phyloP scores from a whole-genome alignment of 495 filamentous ascomycete genomes.

The Penicillium herquei region DNA sequence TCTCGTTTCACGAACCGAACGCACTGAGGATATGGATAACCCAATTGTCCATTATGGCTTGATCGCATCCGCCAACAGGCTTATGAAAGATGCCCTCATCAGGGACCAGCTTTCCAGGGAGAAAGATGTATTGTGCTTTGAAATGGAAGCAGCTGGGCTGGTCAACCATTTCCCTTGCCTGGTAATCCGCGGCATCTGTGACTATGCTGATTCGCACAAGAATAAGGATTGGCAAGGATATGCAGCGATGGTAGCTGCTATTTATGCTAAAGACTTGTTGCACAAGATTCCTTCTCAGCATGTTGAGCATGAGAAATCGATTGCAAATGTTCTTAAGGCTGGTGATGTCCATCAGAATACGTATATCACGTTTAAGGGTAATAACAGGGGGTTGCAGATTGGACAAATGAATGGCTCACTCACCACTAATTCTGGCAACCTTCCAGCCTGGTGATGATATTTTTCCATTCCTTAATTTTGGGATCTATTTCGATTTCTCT shows the following conservation, averaged over 20 bases:
- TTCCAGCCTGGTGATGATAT: too few relatives aligned
- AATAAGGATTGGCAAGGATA: slow-evolving; percentile 1
- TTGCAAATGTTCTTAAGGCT: not conserved
- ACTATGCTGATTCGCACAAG: slow-evolving; percentile 3
- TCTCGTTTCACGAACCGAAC: not conserved
- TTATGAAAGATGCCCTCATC: not conserved
- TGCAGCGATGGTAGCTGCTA: not conserved
- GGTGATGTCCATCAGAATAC: not conserved
- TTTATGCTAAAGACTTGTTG: not conserved
- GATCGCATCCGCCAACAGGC: not conserved
- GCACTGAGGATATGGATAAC: not conserved
- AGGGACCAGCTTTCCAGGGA: not conserved
- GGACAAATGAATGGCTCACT: not conserved
- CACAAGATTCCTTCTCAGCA: not conserved
- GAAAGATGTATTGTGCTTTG: not conserved
- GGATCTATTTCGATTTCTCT: too few relatives aligned
- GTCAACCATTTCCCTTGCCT: not conserved
- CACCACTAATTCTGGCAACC: not conserved
- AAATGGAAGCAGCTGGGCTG: not conserved
- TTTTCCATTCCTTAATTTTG: too few relatives aligned
- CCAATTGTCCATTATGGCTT: not conserved
- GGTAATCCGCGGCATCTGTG: not conserved
- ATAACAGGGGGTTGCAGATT: not conserved
- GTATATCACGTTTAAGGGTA: not conserved
- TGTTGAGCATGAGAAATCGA: not conserved